Evolutionary conservation across 306 rosid species (phyloP), one percentile per base, ranked within the genome.

Genomic region (Carpinus viminea): DNA sequence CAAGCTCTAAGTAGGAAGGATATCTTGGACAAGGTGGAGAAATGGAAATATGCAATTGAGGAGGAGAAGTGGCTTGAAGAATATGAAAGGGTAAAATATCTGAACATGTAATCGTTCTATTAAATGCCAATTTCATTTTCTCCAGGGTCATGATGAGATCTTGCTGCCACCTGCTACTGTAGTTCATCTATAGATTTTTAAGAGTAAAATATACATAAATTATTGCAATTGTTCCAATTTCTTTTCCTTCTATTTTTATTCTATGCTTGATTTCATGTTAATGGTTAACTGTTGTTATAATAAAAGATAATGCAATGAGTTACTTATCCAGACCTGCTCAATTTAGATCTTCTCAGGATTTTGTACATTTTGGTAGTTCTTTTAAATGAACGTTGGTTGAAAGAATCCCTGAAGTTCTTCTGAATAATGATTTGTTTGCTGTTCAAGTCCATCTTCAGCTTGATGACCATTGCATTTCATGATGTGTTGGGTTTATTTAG

Each of bases 61-160:
- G 97, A 94, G 91, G 98, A 94, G 81, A 94, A 89, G 77, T 94
- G 98, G 98, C 88, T 94, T 72, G 96, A 91, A 75, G 97, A 92
- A 78, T 94, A 92, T 68, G 98, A 94, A 91, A 94, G 87, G 97
- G 98, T 94, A 87, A 54, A 74, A 10, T 18, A 12, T 57, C 31
- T 52, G 45, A 13, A 41, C n/a, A 18, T 59, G 31, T 72, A 28
- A 46, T 62, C 55, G 71, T 66, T 74, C 6, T 72, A 69, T 56
- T 18, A 17, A 59, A 31, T 66, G 51, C 4, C 72, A 41, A 38
- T 41, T 43, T 21, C 26, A 34, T 18, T 68, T 41, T 68, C 26
- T 18, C 51, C n/a, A 17, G 51, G 28, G 17, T 18, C 17, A 41
- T 2, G 51, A 38, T 41, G 50, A 17, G 38, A 65, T 65, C 48